Conservation (phyloP, 306 rosid genomes). For the Chamaecrista fasciculata region DNA sequence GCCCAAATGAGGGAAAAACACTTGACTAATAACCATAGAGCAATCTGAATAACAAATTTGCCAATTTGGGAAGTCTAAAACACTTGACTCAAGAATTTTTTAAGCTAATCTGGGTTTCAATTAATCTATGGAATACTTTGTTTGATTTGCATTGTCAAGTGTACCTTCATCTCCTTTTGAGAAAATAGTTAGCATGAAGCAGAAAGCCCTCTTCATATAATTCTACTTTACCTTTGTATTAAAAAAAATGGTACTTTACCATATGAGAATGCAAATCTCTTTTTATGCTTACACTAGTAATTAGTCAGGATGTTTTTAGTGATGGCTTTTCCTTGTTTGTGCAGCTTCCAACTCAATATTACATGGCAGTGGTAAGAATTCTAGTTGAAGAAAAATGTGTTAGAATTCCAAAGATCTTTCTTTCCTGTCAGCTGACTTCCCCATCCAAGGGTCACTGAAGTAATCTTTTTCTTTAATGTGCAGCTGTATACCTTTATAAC, state of each 20-base stretch:
- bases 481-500: slow-evolving; percentile 75
- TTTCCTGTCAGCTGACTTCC: slow-evolving; percentile 16
- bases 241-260: slow-evolving; percentile 7
- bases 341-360: slow-evolving; percentile 92
- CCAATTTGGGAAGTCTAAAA: background rate
- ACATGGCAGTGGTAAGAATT: slow-evolving; percentile 70
- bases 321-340: slow-evolving; percentile 35
- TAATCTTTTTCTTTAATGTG: slow-evolving; percentile 31
- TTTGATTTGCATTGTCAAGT: slow-evolving; percentile 1
- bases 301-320: slow-evolving; percentile 27
- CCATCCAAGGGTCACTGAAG: slow-evolving; percentile 9
- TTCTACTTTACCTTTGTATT: background rate
- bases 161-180: background rate
- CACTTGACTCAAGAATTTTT: background rate
- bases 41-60: background rate
- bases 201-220: slow-evolving; percentile 3
- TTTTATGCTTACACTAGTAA: slow-evolving; percentile 4
- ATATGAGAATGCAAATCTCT: background rate
- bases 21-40: background rate
- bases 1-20: background rate
- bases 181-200: background rate
- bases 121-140: background rate
- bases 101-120: background rate
- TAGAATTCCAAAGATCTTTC: slow-evolving; percentile 13
- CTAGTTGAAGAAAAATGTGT: slow-evolving; percentile 23